phyloP scores from a whole-genome alignment of 192 early-diverging fungal species.

The Podochytrium sp. region DNA sequence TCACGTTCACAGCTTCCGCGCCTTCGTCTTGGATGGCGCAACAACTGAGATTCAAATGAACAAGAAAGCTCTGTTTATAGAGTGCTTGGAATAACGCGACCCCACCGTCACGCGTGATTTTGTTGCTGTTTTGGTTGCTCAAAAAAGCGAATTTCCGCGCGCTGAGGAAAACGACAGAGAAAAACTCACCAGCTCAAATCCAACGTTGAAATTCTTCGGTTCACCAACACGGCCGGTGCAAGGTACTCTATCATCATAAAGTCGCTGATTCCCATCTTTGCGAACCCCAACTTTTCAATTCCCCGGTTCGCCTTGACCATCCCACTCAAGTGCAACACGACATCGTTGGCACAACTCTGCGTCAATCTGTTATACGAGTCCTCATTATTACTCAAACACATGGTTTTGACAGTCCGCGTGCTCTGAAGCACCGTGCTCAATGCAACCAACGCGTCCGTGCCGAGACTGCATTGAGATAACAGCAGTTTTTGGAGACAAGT shows the following conservation, averaged over 20 bases:
- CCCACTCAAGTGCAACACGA: constrained; percentile 43
- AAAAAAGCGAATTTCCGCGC: neutral
- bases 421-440: constrained; percentile 47
- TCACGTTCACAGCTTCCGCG: constrained; percentile 44
- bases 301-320: constrained; percentile 43
- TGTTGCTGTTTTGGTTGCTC: constrained; percentile 44
- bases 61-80: constrained; percentile 42
- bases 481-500: constrained; percentile 32
- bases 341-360: constrained; percentile 42
- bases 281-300: constrained; percentile 28
- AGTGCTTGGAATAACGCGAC: constrained; percentile 46
- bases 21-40: constrained; percentile 57
- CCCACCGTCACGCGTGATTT: constrained; percentile 54
- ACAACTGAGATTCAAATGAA: constrained; percentile 45
- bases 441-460: constrained; percentile 43
- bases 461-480: constrained; percentile 26
- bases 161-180: neutral
- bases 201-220: constrained; percentile 29
- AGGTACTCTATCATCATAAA: constrained; percentile 40
- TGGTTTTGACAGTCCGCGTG: constrained; percentile 28
- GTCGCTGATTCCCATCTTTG: constrained; percentile 50
- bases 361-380: constrained; percentile 27
- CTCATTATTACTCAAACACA: constrained; percentile 49
- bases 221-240: constrained; percentile 35
- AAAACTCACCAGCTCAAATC: constrained; percentile 47